A percentile compares a stretch with the other conserved stretches of the same genome.
Evolutionary conservation across 371 early-diverging fungal genomes (phyloP).

Genomic region (Capillidium heterosporum): DNA sequence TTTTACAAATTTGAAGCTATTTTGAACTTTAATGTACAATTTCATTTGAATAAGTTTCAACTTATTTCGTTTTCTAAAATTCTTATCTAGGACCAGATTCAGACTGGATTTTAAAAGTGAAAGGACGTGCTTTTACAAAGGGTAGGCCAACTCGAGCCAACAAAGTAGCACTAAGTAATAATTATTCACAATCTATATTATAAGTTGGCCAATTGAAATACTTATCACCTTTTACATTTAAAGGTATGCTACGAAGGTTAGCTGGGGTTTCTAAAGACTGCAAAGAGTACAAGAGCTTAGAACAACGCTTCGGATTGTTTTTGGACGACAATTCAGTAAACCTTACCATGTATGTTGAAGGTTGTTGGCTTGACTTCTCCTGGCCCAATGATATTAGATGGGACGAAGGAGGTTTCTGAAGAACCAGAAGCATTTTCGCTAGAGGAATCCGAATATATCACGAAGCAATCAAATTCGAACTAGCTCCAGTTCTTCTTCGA

Average conservation of each 20-base stretch:
- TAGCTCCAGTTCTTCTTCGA: background rate
- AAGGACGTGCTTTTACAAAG: slow-evolving; percentile 1
- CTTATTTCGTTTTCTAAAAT: background rate
- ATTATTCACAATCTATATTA: background rate
- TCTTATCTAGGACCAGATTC: background rate
- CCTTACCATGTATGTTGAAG: slow-evolving; percentile 6
- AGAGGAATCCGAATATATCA: background rate
- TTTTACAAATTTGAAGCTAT: background rate
- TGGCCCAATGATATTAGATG: slow-evolving; percentile 5
- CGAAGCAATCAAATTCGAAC: background rate
- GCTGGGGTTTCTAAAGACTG: slow-evolving; percentile 18
- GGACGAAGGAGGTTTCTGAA: background rate
- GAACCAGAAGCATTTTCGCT: background rate
- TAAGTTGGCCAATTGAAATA: background rate
- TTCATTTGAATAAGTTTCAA: too few relatives aligned
- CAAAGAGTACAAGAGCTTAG: slow-evolving; percentile 13
- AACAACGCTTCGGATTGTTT: slow-evolving; percentile 20
- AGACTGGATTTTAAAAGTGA: background rate
- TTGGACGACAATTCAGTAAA: slow-evolving; percentile 13
- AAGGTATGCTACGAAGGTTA: slow-evolving; percentile 17
- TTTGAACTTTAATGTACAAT: too few relatives aligned
- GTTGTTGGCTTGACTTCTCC: slow-evolving; percentile 8
- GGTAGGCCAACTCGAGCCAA: slow-evolving; percentile 1
- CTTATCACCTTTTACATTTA: background rate
- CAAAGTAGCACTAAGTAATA: slow-evolving; percentile 4